Base-by-base conservation (phyloP, 345 rosid species). In the Rubroshorea leprosula region DNA sequence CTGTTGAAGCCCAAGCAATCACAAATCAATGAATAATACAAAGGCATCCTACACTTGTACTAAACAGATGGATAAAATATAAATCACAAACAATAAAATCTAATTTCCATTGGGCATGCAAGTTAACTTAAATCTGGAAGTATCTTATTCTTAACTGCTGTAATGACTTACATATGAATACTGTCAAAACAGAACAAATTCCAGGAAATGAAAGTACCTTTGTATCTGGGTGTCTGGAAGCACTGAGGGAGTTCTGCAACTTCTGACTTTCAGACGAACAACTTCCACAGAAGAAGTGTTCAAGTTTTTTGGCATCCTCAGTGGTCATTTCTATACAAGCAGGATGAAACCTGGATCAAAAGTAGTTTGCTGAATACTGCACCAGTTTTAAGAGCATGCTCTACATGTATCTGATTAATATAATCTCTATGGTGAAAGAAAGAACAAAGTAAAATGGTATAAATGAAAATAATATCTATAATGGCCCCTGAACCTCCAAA, bases 261-360 rank as follows among this genome's bases (percentile, higher is more conserved):
- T 75, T 81, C 54, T 84, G 81, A 60, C 82, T 61, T 74, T 83
- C 83, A 24, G 89, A 62, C 21, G 92, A 80, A 64, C 99, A 93
- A 51, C 68, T 83, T 76, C 82, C 87, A 56, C 99, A 93, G 73
- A 67, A 93, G 81, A 83, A 93, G 65, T 83, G 90, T 43, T 87
- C 95, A 0, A 85, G 86, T 71, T 77, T 77, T 68, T 82, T 73
- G 44, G 97, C 96, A 64, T 83, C 95, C 80, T 89, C 97, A 41
- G 62, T 76, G 2, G 84, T 79, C 78, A 82, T 82, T 74, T 87
- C 89, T 76, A 93, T 93, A 85, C 99, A 93, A 78, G 80, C 71
- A 76, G 99, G 99, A 67, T 93, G 99, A 76, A 85, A 93, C 99
- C 99, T 93, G 96, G 76, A 84, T 68, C 80, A 80, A 61, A 74